Percentiles rank a stretch among this genome's conserved stretches.
These are phyloP conservation scores for Pulchroboletus neoregius DNA, from an alignment of 1,284 basidiomycete species.

Conservation along the genomic window DNA sequence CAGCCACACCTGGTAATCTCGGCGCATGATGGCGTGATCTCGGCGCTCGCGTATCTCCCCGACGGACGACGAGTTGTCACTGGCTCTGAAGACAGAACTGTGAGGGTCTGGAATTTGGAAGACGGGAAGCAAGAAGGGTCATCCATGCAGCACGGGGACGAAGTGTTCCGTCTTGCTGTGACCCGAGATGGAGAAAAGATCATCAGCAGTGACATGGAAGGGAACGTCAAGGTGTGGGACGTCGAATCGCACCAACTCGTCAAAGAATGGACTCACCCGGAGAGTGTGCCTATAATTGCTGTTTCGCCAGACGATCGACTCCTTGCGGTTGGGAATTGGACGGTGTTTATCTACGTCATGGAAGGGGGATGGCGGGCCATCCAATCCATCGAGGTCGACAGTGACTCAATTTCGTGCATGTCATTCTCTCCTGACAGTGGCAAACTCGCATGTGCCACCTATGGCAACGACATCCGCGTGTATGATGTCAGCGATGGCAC, in stretches of 20 bases:
- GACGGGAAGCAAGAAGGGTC: not conserved
- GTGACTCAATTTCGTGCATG: no score
- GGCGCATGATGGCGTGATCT: no score
- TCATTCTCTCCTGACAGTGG: not conserved
- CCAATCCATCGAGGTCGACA: no score
- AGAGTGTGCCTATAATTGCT: not conserved
- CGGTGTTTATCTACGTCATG: no score
- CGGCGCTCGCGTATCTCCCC: no score
- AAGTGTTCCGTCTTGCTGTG: not conserved
- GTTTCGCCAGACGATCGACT: not conserved
- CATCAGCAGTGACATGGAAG: not conserved
- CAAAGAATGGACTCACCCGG: not conserved
- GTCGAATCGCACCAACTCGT: not conserved
- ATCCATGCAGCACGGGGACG: not conserved
- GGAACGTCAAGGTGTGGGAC: not conserved
- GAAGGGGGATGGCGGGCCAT: no score
- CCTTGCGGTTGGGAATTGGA: no score
- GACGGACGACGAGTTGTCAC: not conserved
- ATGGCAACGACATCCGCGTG: not conserved
- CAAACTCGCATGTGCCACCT: not conserved
- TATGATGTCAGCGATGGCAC: not conserved
- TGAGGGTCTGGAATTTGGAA: conserved; percentile 1
- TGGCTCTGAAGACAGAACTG: not conserved
- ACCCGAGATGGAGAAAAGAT: not conserved
- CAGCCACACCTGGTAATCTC: no score